These are phyloP conservation scores for Phascolomyces articulosus DNA, from an alignment of 371 early-diverging fungal genomes.

Conservation along the genomic window DNA sequence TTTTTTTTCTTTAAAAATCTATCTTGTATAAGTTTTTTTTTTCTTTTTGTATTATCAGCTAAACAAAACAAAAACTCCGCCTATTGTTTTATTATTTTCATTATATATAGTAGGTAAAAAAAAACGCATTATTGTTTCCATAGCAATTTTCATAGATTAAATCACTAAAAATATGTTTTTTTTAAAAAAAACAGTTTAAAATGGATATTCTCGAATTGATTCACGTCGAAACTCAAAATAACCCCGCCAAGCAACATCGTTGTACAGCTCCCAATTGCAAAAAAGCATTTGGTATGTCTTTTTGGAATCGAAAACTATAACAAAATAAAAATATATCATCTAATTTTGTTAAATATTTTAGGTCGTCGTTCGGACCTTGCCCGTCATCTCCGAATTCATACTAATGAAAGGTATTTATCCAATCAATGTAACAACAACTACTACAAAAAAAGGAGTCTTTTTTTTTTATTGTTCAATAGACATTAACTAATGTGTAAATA, in stretches of 20 bases:
- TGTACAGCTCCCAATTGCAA: constrained; percentile 67
- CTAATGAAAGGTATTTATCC: constrained; percentile 57
- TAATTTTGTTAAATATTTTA: too few species aligned
- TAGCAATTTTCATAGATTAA: too few species aligned
- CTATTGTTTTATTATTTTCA: neutral
- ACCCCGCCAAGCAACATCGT: constrained; percentile 54
- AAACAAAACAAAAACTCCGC: constrained; percentile 5
- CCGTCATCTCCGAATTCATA: constrained; percentile 80
- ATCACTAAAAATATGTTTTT: neutral
- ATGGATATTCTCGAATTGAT: constrained; percentile 77
- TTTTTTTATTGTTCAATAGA: constrained; percentile 1
- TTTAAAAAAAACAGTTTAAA: too few species aligned
- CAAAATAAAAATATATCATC: neutral
- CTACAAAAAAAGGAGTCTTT: neutral
- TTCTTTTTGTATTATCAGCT: neutral
- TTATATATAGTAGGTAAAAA: too few species aligned
- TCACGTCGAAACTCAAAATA: constrained; percentile 55
- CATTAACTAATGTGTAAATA: neutral
- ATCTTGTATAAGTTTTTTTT: constrained; percentile 3
- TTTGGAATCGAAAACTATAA: too few species aligned
- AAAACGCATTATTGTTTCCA: too few species aligned
- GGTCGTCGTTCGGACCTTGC: constrained; percentile 73
- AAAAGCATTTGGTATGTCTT: constrained; percentile 65
- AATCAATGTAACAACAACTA: too few species aligned
- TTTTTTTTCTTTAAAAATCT: constrained; percentile 7